phyloP scores from a whole-genome alignment of 352 stramenopile species.

The Peronospora belbahrii region DNA sequence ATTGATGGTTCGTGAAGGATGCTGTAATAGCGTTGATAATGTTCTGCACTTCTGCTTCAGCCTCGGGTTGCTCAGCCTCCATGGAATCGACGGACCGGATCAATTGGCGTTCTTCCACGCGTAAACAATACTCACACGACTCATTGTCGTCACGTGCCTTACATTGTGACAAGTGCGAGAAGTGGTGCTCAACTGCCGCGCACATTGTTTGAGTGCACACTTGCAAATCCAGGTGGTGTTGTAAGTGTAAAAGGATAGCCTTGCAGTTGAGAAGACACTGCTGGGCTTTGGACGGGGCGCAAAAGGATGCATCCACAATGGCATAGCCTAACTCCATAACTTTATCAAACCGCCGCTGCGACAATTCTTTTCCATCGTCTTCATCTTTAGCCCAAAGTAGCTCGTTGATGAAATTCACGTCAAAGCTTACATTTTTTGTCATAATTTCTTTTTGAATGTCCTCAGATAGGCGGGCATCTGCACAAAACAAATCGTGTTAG shows the following conservation, averaged over 20 bases:
- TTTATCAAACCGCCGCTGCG: constrained; percentile 30
- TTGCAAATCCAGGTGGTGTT: constrained; percentile 51
- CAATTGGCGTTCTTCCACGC: constrained; percentile 41
- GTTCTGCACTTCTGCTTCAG: constrained; percentile 44
- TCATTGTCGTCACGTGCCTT: constrained; percentile 22
- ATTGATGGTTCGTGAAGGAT: constrained; percentile 33
- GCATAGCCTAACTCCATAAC: constrained; percentile 38
- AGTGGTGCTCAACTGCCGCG: constrained; percentile 48
- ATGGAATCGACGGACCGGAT: constrained; percentile 40
- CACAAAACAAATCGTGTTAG: constrained; percentile 5
- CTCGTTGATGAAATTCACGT: constrained; percentile 27
- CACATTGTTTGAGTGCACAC: constrained; percentile 52
- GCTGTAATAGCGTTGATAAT: constrained; percentile 42
- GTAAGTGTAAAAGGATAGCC: constrained; percentile 44
- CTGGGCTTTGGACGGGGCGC: constrained; percentile 35
- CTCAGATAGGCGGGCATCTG: background rate
- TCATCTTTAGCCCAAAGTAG: constrained; percentile 22
- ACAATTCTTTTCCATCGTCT: constrained; percentile 6
- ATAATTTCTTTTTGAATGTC: constrained; percentile 10
- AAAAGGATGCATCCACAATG: constrained; percentile 62
- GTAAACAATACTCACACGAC: constrained; percentile 51
- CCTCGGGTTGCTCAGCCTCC: constrained; percentile 40
- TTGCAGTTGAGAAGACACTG: constrained; percentile 49
- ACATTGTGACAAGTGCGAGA: constrained; percentile 47
- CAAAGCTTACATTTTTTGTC: constrained; percentile 12